A percentile compares a stretch with the other conserved stretches of the same genome.
Conservation (phyloP, 2,329 filamentous ascomycete genomes). For the Neodidymelliopsis sp. region DNA sequence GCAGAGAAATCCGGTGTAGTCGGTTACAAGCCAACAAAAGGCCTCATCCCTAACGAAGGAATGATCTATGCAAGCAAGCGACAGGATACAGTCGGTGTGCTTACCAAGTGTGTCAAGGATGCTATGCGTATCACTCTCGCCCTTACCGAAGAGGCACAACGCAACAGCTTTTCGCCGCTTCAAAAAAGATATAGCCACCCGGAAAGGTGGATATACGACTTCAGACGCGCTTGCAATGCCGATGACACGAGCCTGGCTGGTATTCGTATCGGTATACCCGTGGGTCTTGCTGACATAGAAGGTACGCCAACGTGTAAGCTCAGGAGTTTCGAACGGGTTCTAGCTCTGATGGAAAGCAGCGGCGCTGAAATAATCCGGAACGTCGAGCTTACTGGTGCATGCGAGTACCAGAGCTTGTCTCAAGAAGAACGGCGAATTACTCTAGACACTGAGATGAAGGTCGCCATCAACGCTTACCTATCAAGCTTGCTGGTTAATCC, state of each 20-base stretch:
- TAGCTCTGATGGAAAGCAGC: constrained; percentile 10
- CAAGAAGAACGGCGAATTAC: constrained; percentile 45
- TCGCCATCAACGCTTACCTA: constrained; percentile 63
- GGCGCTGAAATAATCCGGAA: constrained; percentile 26
- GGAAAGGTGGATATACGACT: not conserved
- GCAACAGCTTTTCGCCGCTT: not conserved
- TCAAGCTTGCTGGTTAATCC: constrained; percentile 62
- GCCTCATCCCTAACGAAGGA: constrained; percentile 64
- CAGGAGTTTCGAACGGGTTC: constrained; percentile 5
- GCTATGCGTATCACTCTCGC: constrained; percentile 48
- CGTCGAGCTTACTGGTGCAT: constrained; percentile 49
- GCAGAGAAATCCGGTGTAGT: constrained; percentile 27
- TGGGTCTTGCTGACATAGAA: not conserved
- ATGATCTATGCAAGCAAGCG: constrained; percentile 66
- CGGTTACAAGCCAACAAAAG: constrained; percentile 42
- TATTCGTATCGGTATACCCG: constrained; percentile 18
- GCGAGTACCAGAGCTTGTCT: constrained; percentile 51
- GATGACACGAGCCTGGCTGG: constrained; percentile 1
- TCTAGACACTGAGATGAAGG: constrained; percentile 64
- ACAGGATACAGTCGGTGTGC: constrained; percentile 60
- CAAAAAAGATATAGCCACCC: not conserved
- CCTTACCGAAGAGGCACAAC: constrained; percentile 48
- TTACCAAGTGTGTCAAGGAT: constrained; percentile 61
- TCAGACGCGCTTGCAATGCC: not conserved
- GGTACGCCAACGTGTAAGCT: not conserved